A percentile compares a stretch with the other conserved stretches of the same genome.
phyloP scores from a whole-genome alignment of 2,329 filamentous ascomycete species.

The Xylaria digitata region DNA sequence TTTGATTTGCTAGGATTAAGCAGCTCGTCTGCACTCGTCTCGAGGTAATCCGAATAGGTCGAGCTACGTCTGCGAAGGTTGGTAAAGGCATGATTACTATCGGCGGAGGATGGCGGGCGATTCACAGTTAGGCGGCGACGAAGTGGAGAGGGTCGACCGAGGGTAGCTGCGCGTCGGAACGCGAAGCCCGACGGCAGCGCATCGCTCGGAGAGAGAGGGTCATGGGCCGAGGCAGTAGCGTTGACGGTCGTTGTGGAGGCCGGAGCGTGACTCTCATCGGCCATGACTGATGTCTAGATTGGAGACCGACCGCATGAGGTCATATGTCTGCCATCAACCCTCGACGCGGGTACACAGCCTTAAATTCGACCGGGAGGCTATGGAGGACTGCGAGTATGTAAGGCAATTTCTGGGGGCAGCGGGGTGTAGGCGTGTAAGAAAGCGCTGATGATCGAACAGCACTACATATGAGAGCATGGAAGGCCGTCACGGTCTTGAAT shows the following conservation, averaged over 20 bases:
- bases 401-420: neutral
- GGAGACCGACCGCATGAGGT: conserved; percentile 37
- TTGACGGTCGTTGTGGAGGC: conserved; percentile 42
- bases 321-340: conserved; percentile 26
- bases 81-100: conserved; percentile 42
- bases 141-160: conserved; percentile 50
- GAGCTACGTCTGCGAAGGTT: conserved; percentile 74
- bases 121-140: conserved; percentile 45
- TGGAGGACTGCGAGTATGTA: neutral
- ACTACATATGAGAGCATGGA: conserved; percentile 19
- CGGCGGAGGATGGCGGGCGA: conserved; percentile 34
- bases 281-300: conserved; percentile 43
- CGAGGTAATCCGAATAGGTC: conserved; percentile 78
- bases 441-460: neutral
- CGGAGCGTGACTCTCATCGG: conserved; percentile 45
- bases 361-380: neutral
- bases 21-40: conserved; percentile 76
- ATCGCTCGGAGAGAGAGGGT: conserved; percentile 35
- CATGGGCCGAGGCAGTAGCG: conserved; percentile 32
- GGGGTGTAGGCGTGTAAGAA: neutral
- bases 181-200: conserved; percentile 51
- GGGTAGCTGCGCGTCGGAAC: conserved; percentile 56
- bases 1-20: conserved; percentile 64
- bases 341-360: conserved; percentile 3
- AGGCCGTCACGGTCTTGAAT: neutral